Base-by-base conservation (phyloP, 2,329 filamentous ascomycete genomes). In the Fusarium falciforme region DNA sequence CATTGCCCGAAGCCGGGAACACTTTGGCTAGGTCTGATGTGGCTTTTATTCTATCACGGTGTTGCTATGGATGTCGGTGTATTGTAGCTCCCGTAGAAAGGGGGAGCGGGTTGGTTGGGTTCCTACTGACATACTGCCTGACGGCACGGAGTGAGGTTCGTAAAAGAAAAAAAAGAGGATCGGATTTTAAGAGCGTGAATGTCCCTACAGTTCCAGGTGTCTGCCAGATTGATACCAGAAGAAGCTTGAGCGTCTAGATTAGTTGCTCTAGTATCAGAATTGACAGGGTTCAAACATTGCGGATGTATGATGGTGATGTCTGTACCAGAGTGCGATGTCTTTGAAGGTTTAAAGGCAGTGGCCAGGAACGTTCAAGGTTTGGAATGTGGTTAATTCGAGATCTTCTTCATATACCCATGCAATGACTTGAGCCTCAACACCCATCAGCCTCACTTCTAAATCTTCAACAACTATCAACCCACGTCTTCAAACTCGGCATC, bases 111-210 rank as follows among this genome's bases (percentile, higher is more conserved):
- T 35, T 55, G 67, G 61, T 40, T 62, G 52, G 59, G 54, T 64
- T 70, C 44, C 44, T 54, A 47, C 61, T 71, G 63, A 66, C 61
- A 72, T 64, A 27, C 35, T 71, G 62, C 57, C 64, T 63, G 64
- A 49, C 35, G 61, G 67, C 62, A 68, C 58, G 76, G 76, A 71
- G 76, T 77, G 69, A 75, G 68, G 72, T 70, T 73, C 61, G 66
- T 71, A 72, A 67, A 77, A 77, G 75, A 70, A n/a, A 77, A 73
- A 47, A 75, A 20, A 40, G 66, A 77, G 62, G 61, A 64, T 64
- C 57, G 60, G 27, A 61, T 52, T 64, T 66, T 52, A 67, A 61
- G 44, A 75, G 68, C n/a, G 60, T 74, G 68, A 74, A 66, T 63
- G 63, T 38, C 29, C 57, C 49, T 65, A 12, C 38, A 12, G 36